Evolutionary conservation across 805 yeast genomes (phyloP).

Genomic region (Metschnikowia cerradonensis): DNA sequence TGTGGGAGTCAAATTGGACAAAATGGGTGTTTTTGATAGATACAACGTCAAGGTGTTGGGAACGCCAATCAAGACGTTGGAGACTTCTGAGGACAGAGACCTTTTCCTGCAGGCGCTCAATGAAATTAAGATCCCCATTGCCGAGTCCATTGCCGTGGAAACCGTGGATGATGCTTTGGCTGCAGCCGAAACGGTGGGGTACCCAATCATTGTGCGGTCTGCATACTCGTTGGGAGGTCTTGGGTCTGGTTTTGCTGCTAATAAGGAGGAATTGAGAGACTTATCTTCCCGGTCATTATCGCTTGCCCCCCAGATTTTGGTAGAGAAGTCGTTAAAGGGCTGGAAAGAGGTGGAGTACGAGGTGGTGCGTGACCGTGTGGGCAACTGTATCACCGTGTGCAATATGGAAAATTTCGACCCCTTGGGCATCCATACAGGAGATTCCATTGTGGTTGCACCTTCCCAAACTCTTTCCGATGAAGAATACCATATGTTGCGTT

Average conservation of each 20-base stretch:
- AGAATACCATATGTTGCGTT: conserved; percentile 95
- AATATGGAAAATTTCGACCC: conserved; percentile 99
- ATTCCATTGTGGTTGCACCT: conserved; percentile 98
- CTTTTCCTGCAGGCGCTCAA: conserved; percentile 91
- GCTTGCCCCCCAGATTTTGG: conserved; percentile 89
- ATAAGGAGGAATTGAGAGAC: conserved; percentile 77
- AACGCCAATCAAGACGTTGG: conserved; percentile 93
- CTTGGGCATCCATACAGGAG: conserved; percentile 97
- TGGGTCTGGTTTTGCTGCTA: conserved; percentile 94
- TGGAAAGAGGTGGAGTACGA: conserved; percentile 99
- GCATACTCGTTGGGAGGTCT: conserved; percentile 97
- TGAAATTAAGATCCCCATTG: conserved; percentile 93
- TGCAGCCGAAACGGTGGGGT: conserved; percentile 88
- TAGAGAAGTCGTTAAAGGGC: conserved; percentile 95
- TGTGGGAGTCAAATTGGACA: conserved; percentile 91
- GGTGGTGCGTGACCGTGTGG: conserved; percentile 94
- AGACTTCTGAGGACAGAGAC: conserved; percentile 97
- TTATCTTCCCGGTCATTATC: conserved; percentile 86
- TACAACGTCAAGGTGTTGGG: conserved; percentile 94
- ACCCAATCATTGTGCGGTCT: conserved; percentile 95
- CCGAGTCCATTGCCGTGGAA: conserved; percentile 93
- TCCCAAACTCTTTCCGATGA: conserved; percentile 96
- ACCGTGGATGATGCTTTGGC: conserved; percentile 85
- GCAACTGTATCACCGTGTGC: conserved; percentile 97
- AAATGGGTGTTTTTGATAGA: conserved; percentile 89